Evolutionary conservation across 768 basidiomycete species (phyloP).

Genomic region (Psilocybe sp.): DNA sequence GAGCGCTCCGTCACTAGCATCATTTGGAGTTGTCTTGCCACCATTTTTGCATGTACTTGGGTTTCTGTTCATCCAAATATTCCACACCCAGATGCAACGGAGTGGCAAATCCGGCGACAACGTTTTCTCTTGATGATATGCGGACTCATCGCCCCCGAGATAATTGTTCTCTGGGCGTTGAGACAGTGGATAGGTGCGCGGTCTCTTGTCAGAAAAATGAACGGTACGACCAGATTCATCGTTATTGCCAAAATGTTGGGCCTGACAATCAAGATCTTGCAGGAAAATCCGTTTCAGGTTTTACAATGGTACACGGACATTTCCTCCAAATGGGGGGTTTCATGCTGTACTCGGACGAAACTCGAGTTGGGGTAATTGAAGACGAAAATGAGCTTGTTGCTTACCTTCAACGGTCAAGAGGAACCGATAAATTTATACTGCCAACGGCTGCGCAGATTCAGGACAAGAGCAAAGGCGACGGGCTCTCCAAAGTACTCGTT

Average conservation of each 20-base stretch:
- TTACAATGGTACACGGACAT: conserved; percentile 11
- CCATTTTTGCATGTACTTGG: no score
- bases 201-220: neutral
- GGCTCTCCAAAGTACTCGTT: conserved; percentile 25
- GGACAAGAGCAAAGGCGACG: conserved; percentile 20
- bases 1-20: no score
- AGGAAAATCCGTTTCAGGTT: neutral
- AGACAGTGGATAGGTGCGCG: conserved; percentile 7
- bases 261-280: no score
- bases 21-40: no score
- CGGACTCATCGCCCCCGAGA: conserved; percentile 10
- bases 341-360: neutral
- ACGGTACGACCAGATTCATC: neutral
- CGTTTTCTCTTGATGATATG: neutral
- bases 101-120: no score
- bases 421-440: neutral
- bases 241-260: neutral
- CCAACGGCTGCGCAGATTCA: conserved; percentile 7
- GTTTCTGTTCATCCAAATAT: no score
- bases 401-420: neutral
- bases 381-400: neutral
- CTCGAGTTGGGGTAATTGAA: neutral
- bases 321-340: conserved; percentile 15
- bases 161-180: conserved; percentile 10
- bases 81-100: no score